Percentiles rank a stretch among this genome's conserved stretches.
Evolutionary conservation across 495 filamentous ascomycete genomes (phyloP).

Genomic region (Neurospora sublineolata): DNA sequence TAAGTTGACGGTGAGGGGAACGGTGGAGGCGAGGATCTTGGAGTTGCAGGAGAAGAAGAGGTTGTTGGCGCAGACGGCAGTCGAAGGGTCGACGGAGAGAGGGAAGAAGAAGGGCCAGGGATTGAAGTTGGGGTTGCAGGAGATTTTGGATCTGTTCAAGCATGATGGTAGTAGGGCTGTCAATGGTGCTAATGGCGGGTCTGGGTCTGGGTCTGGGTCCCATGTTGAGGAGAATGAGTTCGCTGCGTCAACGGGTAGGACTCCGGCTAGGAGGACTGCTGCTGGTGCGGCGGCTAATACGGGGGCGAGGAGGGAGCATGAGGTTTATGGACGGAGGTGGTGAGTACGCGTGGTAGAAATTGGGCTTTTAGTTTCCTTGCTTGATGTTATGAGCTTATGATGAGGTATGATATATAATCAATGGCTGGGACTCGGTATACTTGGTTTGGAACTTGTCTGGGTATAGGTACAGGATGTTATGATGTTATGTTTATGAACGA

Average conservation of each 20-base stretch:
- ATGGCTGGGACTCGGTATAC: background rate
- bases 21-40: slow-evolving; percentile 86
- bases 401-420: background rate
- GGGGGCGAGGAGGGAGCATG: slow-evolving; percentile 17
- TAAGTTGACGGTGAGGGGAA: slow-evolving; percentile 71
- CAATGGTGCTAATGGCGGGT: background rate
- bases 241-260: background rate
- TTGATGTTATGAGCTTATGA: background rate
- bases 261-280: background rate
- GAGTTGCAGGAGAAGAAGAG: slow-evolving; percentile 88
- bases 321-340: slow-evolving; percentile 31
- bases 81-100: slow-evolving; percentile 21
- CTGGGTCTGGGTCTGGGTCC: background rate
- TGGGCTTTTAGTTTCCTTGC: background rate
- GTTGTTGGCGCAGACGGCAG: slow-evolving; percentile 56
- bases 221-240: slow-evolving; percentile 1
- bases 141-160: slow-evolving; percentile 83
- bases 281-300: slow-evolving; percentile 9
- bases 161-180: slow-evolving; percentile 44
- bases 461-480: background rate
- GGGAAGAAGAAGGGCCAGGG: slow-evolving; percentile 45
- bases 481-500: background rate
- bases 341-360: slow-evolving; percentile 3
- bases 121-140: slow-evolving; percentile 79
- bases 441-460: background rate